Evolutionary conservation across 2,329 filamentous ascomycete species (phyloP).

Genomic region (Exophiala phaeomuriformis): DNA sequence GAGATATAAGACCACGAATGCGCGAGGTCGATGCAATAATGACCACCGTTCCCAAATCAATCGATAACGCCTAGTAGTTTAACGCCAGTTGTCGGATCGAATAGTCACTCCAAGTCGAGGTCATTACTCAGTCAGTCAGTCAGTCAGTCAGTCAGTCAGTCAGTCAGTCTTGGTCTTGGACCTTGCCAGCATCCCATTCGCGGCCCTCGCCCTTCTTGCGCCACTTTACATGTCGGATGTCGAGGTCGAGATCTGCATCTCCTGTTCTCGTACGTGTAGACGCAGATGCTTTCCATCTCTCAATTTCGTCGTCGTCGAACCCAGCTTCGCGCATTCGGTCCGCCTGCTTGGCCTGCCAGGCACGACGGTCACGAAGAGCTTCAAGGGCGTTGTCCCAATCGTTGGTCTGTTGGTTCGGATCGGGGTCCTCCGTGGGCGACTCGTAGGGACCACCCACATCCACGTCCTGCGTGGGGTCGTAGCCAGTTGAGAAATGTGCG

Average conservation of each 20-base stretch:
- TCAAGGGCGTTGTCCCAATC: constrained; percentile 78
- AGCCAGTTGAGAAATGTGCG: constrained; percentile 63
- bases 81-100: no score
- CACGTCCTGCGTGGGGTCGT: constrained; percentile 47
- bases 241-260: constrained; percentile 41
- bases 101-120: no score
- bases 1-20: no score
- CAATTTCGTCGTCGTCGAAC: constrained; percentile 67
- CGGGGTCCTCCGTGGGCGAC: constrained; percentile 44
- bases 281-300: constrained; percentile 55
- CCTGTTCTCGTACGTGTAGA: constrained; percentile 15
- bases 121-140: no score
- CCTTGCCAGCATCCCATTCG: constrained; percentile 61
- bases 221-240: constrained; percentile 67
- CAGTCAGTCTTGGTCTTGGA: neutral
- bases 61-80: no score
- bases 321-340: constrained; percentile 69
- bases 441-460: constrained; percentile 30
- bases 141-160: no score
- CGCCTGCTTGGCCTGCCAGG: constrained; percentile 67
- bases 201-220: constrained; percentile 59
- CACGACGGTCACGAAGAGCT: constrained; percentile 68
- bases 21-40: no score
- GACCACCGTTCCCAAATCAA: no score
- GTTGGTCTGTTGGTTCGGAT: constrained; percentile 42